These are phyloP conservation scores for Schrenkiella parvula DNA, from an alignment of 345 rosid genomes.

Conservation along the genomic window DNA sequence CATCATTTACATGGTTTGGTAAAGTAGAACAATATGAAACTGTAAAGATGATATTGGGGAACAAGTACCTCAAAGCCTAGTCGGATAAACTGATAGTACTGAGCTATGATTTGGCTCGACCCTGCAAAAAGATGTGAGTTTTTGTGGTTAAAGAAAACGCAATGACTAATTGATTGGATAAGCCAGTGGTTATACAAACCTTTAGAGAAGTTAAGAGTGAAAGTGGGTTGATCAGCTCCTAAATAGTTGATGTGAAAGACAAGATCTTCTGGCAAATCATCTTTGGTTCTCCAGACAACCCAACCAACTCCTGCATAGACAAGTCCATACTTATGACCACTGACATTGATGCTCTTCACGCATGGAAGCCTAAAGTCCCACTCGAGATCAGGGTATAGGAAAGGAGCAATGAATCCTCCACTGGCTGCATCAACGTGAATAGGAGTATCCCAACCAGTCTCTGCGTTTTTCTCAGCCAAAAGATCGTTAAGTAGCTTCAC, in stretches of 20 bases:
- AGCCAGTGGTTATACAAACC: conserved; percentile 31
- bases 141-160: background rate
- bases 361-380: conserved; percentile 84
- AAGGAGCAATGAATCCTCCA: conserved; percentile 82
- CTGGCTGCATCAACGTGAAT: conserved; percentile 83
- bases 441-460: conserved; percentile 69
- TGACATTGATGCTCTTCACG: conserved; percentile 73
- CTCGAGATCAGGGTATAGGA: conserved; percentile 65
- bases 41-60: background rate
- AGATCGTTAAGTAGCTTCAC: conserved; percentile 62
- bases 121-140: conserved; percentile 35
- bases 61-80: conserved; percentile 63
- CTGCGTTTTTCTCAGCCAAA: conserved; percentile 45
- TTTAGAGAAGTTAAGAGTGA: conserved; percentile 86
- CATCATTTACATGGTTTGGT: background rate
- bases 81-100: conserved; percentile 76
- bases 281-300: conserved; percentile 77
- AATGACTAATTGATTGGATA: background rate
- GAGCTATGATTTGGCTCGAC: conserved; percentile 83
- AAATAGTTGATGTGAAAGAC: conserved; percentile 79
- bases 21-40: background rate
- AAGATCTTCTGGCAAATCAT: conserved; percentile 77
- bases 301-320: conserved; percentile 89
- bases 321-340: conserved; percentile 75
- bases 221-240: conserved; percentile 75